Conservation (phyloP, 352 stramenopile genomes). For the Pythium sp. region DNA sequence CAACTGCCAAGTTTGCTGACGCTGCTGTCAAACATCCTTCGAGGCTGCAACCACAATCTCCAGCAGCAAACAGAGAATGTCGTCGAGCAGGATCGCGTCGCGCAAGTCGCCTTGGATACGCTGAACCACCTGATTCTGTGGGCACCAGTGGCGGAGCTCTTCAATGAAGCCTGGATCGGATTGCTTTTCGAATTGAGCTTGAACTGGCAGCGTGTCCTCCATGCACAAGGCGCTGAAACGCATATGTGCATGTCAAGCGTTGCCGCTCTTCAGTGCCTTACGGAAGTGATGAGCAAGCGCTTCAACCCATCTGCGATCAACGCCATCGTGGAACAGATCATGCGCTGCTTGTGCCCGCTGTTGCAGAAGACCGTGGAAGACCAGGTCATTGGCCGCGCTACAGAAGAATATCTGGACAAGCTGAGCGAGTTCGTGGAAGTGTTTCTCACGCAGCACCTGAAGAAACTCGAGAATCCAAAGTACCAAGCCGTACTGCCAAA, state of each 20-base stretch:
- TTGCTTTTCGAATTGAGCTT: conserved; percentile 57
- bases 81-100: conserved; percentile 41
- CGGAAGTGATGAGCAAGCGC: conserved; percentile 66
- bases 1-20: conserved; percentile 48
- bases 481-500: conserved; percentile 43
- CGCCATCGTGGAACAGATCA: conserved; percentile 49
- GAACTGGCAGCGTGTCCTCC: conserved; percentile 33
- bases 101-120: conserved; percentile 48
- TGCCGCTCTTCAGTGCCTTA: conserved; percentile 53
- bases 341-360: conserved; percentile 52
- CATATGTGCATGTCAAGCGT: conserved; percentile 47
- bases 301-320: conserved; percentile 41
- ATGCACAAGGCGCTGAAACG: conserved; percentile 19
- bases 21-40: conserved; percentile 51
- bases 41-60: conserved; percentile 40
- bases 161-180: conserved; percentile 56
- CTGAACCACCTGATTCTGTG: conserved; percentile 52
- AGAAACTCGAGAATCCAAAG: conserved; percentile 58
- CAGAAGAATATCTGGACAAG: conserved; percentile 71
- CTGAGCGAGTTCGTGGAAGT: conserved; percentile 71
- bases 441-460: conserved; percentile 74
- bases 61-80: conserved; percentile 21
- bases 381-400: conserved; percentile 40
- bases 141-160: conserved; percentile 49
- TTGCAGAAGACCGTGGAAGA: conserved; percentile 61